Evolutionary conservation across 805 yeast genomes (phyloP), one percentile per base, ranked within the genome.

Genomic region (Metschnikowia reukaufii): DNA sequence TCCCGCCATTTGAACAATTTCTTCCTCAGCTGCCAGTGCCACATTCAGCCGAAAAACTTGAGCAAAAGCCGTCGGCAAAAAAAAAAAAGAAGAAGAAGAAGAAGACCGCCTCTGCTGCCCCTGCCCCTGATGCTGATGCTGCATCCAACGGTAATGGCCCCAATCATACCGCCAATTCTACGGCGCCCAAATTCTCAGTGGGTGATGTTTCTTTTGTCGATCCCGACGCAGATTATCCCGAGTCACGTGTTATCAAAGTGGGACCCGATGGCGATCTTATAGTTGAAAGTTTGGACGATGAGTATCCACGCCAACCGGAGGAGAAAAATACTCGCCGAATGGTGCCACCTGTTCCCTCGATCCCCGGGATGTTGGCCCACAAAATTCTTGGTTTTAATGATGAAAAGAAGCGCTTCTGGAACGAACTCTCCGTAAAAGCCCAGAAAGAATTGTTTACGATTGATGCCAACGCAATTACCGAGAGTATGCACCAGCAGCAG

Each of bases 201-300:
- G 67, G 76, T 37, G 45, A 50, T 36, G 81, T 79, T 2, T 74
- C 80, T 39, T 55, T 82, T 20, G 76, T 75, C 57, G 72, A 82
- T 55, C 80, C 83, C 12, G 72, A 75, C 33, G 75, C 78, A 30
- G 88, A 83, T 13, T 86, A 86, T 58, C 94, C 94, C 2, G 74
- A 78, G 12, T 83, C 90, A 7, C 65, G 94, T 47, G 82, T 86
- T 4, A 81, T 86, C 38, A 84, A 80, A 54, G 82, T 83, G 55
- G 86, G 79, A 3, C 77, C 83, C 4, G 84, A 86, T 61, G 95
- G 95, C 6, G 88, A 85, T 55, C 86, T 87, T 4, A 78, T 86
- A 40, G 89, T 88, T 19, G 85, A 86, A 56, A 74, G 79, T 42
- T 59, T 81, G 42, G 74, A 70, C 15, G 69, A 67, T 35, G 62